Evolutionary conservation across 768 basidiomycete genomes (phyloP), one percentile per base, ranked within the genome.

Genomic region (Psilocybe cyanescens): DNA sequence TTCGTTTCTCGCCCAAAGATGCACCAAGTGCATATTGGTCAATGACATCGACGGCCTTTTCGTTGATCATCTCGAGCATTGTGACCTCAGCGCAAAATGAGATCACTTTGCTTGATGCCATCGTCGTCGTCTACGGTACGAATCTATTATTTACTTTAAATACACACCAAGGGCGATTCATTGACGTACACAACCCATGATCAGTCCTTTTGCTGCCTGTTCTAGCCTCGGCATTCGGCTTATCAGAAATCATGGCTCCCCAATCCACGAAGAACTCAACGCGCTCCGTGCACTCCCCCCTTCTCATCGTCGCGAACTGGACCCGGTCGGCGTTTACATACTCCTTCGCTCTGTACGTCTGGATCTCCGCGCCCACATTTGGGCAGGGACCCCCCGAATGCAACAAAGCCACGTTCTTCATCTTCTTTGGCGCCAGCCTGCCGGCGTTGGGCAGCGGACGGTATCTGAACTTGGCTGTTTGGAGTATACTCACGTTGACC

Each of bases 11-110:
- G 5, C 70, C 70, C 35, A 55, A 60, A 28, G 70, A 71, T 65
- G 70, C 68, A 53, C 68, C 70, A 7, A 65, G 68, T 11, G 70
- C 70, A 8, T 71, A 71, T 53, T 71, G 70, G 70, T 68, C 68
- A 9, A 71, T 71, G 70, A 71, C 68, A 35, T 69, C 68, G 33
- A 71, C 68, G 5, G 68, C 70, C 1, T 60, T 71, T 12, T 69
- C 68, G 28, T 59, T 71, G 45, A 70, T 71, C 53, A 67, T 71
- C 56, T 66, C 70, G 9, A 66, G 60, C 51, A 64, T 71, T 11
- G 65, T 71, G 14, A 69, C 70, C 8, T 68, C 65, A 7, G 57
- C 56, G n/a, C 41, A 56, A 28, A 57, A 57, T 17, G 49, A 55
- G 8, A 71, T 70, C 14, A 66, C 68, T 11, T 61, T 71, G 16